Evolutionary conservation across 1,139 yeast genomes (phyloP), one percentile per base, ranked within the genome.

Genomic region (Chernovozyma aurita): DNA sequence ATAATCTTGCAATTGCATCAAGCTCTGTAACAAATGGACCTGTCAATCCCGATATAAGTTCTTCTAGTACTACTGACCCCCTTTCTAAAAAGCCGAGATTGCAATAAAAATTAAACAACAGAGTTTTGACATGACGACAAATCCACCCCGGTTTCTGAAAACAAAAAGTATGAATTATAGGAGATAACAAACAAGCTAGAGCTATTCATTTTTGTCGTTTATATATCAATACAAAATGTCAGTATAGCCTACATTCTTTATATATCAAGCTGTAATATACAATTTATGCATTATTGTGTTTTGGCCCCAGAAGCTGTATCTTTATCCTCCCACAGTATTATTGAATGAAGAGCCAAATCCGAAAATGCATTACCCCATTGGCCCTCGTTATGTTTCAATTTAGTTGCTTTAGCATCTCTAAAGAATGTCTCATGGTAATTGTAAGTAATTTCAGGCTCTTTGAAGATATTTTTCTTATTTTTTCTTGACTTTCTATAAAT

Each of bases 361-460:
- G 79, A 70, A 47, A 77, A 77, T 14, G 82, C 63, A 41, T 73
- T 73, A 1, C 65, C 60, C 80, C 80, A 77, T 0, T 57, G 58
- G 2, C 70, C 72, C 7, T 53, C 57, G 15, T 44, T 48, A 9
- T 49, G 39, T 46, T 46, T 33, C 47, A 57, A 18, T 57, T 43
- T 1, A 21, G 31, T 2, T 61, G 42, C 6, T 27, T 37, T 24
- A 1, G 59, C 49, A 1, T 41, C 40, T 1, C 45, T 39, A 42
- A 74, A 75, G 42, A 70, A 65, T 2, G 65, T 45, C 1, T 50
- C 46, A 5, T 9, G 18, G 12, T 50, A 50, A 22, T 60, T 53
- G 48, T 74, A 74, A 25, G 60, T 63, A 8, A 76, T 49, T 8
- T 39, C 43, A 1, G 73, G 72, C 38, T 53, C 65, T 12, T 48